Conservation (phyloP, 345 rosid species). For the Zanthoxylum bungeanum region DNA sequence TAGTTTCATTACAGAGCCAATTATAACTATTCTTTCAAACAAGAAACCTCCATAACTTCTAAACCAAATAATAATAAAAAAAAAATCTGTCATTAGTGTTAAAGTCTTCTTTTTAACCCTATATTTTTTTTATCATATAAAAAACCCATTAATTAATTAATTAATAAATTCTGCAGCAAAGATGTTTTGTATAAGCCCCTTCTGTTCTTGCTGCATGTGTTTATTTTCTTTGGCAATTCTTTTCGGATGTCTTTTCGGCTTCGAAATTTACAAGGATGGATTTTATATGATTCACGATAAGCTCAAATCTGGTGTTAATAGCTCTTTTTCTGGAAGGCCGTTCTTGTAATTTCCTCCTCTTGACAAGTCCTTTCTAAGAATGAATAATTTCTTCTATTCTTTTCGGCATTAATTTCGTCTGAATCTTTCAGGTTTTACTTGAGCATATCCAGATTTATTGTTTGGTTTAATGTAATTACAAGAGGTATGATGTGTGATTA, state of each 20-base stretch:
- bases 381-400: too few relatives aligned
- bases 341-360: conserved; percentile 8
- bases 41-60: neutral
- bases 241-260: conserved; percentile 4
- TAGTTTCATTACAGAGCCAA: neutral
- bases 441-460: neutral
- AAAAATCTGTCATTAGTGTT: neutral
- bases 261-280: conserved; percentile 5
- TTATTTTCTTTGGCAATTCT: neutral
- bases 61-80: neutral
- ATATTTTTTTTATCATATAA: neutral
- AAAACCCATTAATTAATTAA: neutral
- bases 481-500: neutral
- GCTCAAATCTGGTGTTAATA: neutral
- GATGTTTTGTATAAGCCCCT: conserved; percentile 2
- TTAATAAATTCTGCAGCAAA: neutral
- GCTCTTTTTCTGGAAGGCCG: conserved; percentile 1
- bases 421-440: neutral
- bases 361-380: neutral
- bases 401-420: neutral
- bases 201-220: conserved; percentile 5
- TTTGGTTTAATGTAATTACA: neutral
- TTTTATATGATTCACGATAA: neutral
- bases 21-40: neutral
- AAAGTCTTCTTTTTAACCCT: neutral